Percentiles rank a stretch among this genome's conserved stretches.
Evolutionary conservation across 495 filamentous ascomycete species (phyloP).

Genomic region (Ramalina peruviana): DNA sequence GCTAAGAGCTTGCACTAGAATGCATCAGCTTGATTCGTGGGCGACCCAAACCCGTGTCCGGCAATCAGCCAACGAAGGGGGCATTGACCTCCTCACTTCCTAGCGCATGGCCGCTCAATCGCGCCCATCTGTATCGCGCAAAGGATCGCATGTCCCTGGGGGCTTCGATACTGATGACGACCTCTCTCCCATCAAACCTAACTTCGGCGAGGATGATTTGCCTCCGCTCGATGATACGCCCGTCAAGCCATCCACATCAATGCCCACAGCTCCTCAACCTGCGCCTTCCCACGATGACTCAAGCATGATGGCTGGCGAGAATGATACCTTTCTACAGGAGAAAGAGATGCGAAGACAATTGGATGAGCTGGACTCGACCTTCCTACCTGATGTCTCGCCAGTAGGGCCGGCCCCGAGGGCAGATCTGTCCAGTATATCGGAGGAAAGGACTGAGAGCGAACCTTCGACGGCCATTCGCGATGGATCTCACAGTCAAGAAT

Average conservation of each 20-base stretch:
- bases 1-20: not conserved
- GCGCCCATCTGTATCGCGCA: conserved; percentile 11
- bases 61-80: not conserved
- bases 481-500: not conserved
- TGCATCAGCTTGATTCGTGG: not conserved
- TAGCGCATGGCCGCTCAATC: conserved; percentile 10
- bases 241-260: not conserved
- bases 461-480: not conserved
- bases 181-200: conserved; percentile 25
- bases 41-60: not conserved
- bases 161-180: conserved; percentile 25
- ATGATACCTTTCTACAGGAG: conserved; percentile 44
- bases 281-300: conserved; percentile 24
- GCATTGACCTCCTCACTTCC: not conserved
- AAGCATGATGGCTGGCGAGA: conserved; percentile 24
- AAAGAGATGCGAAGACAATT: conserved; percentile 54
- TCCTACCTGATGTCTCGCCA: conserved; percentile 42
- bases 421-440: conserved; percentile 3
- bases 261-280: not conserved
- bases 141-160: conserved; percentile 21
- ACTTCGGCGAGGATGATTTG: conserved; percentile 17
- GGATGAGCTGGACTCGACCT: conserved; percentile 82
- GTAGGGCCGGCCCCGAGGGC: conserved; percentile 26
- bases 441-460: not conserved
- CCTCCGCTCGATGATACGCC: not conserved